These are phyloP conservation scores for Calycina herbarum DNA, from an alignment of 2,329 filamentous ascomycete genomes.

Conservation along the genomic window DNA sequence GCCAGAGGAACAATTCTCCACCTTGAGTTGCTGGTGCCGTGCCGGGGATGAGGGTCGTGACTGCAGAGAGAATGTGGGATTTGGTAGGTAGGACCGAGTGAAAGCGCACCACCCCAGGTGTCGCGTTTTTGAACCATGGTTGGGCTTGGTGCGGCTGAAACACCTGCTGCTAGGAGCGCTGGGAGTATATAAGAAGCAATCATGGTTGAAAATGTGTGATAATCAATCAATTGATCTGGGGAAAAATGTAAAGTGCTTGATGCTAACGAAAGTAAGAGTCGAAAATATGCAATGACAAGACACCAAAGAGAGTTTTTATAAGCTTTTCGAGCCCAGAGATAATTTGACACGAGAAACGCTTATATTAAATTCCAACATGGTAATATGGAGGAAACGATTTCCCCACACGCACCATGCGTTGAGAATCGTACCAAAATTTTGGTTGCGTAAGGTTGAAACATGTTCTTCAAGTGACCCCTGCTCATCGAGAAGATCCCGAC, in stretches of 20 bases:
- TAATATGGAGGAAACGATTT: background rate
- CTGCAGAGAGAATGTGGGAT: slow-evolving; percentile 42
- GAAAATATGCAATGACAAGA: background rate
- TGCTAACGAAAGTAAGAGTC: background rate
- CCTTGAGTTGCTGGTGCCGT: slow-evolving; percentile 40
- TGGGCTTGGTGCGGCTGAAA: slow-evolving; percentile 1
- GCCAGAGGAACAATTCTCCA: slow-evolving; percentile 45
- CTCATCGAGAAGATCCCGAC: background rate
- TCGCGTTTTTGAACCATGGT: slow-evolving; percentile 24
- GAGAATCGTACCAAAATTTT: background rate
- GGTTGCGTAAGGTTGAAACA: background rate
- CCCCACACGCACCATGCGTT: background rate
- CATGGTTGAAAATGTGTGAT: background rate
- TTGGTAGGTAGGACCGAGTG: slow-evolving; percentile 40
- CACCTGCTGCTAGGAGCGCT: background rate
- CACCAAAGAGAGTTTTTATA: background rate
- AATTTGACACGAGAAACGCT: background rate
- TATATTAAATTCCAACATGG: background rate
- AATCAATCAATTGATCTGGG: background rate
- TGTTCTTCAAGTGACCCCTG: background rate
- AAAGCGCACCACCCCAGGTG: slow-evolving; percentile 42
- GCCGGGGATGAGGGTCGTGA: slow-evolving; percentile 44
- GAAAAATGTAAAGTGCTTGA: background rate
- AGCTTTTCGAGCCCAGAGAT: background rate
- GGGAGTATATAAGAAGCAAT: background rate